Base-by-base conservation (phyloP, 257 asterid species). In the Cordia subcordata region DNA sequence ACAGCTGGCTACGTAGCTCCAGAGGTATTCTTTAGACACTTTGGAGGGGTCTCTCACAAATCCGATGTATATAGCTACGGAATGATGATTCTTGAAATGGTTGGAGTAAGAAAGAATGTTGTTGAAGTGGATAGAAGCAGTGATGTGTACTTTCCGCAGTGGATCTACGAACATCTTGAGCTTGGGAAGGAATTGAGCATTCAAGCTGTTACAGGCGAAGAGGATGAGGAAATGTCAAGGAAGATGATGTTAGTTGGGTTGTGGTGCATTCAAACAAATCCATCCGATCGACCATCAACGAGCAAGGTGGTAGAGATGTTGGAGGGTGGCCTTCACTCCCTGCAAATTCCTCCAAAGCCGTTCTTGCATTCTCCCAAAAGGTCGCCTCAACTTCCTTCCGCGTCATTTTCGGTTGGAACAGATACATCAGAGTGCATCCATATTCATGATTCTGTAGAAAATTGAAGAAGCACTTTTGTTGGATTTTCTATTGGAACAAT, bases 61-160 rank as follows among this genome's bases (percentile, higher is more conserved):
- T 87, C 94, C 0, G 95, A 87, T 49, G 88, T 87, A 16, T 87
- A 82, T 27, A 82, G 94, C 59, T 87, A 78, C 21, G 95, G 94
- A 37, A 87, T 87, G 85, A 77, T 79, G 83, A 65, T 84, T 67
- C 83, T 87, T 44, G 85, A 80, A 68, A 84, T 80, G 83, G 85
- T 70, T 1, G 94, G 86, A 27, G 72, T 69, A 50, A 73, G 77
- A 58, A 68, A 63, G 47, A 60, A 20, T 21, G 75, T 40, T 61
- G 55, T 39, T 23, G 70, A 56, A 35, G 63, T 68, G 32, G 46
- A 46, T 2, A 52, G 68, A 58, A 67, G 69, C 13, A 74, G 80
- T 56, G 85, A 72, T 13, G 50, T 37, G 13, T 79, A 67, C 65
- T 86, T 84, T 49, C 82, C 78, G 0, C 63, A 80, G 33, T 72